Percentiles rank a stretch among this genome's conserved stretches.
These are phyloP conservation scores for Marasmius tenuissimus DNA, from an alignment of 1,284 basidiomycete species.

Conservation along the genomic window DNA sequence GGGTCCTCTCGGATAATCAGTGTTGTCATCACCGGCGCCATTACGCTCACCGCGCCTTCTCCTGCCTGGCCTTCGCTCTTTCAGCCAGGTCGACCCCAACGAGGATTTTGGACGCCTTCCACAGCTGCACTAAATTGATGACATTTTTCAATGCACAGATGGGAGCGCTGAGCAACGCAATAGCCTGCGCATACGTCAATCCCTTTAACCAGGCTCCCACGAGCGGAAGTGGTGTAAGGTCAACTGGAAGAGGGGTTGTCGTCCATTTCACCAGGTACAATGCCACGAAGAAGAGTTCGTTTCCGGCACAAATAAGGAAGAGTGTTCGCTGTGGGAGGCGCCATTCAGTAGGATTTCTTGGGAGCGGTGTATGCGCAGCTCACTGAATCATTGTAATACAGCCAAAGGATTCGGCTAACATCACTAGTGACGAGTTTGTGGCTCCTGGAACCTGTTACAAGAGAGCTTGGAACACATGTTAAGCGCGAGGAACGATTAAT, in stretches of 20 bases:
- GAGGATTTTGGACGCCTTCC: conserved; percentile 97
- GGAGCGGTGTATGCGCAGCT: conserved; percentile 29
- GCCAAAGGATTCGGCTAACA: conserved; percentile 88
- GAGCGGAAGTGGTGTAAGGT: conserved; percentile 22
- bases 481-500: conserved; percentile 4
- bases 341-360: neutral
- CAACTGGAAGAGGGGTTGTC: conserved; percentile 50
- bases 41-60: conserved; percentile 17
- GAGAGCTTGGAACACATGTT: conserved; percentile 58
- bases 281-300: conserved; percentile 96
- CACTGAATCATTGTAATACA: conserved; percentile 93
- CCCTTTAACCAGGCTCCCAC: conserved; percentile 15
- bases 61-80: conserved; percentile 67
- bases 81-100: conserved; percentile 89
- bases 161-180: conserved; percentile 69
- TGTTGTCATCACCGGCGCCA: neutral
- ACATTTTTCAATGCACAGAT: conserved; percentile 87
- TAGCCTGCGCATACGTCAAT: conserved; percentile 81
- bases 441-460: conserved; percentile 88
- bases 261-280: conserved; percentile 95
- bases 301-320: conserved; percentile 95
- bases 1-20: neutral
- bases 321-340: conserved; percentile 63
- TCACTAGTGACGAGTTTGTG: conserved; percentile 93
- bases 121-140: conserved; percentile 96